Evolutionary conservation across 495 filamentous ascomycete genomes (phyloP).

Genomic region (Penicillium ochrochloron): DNA sequence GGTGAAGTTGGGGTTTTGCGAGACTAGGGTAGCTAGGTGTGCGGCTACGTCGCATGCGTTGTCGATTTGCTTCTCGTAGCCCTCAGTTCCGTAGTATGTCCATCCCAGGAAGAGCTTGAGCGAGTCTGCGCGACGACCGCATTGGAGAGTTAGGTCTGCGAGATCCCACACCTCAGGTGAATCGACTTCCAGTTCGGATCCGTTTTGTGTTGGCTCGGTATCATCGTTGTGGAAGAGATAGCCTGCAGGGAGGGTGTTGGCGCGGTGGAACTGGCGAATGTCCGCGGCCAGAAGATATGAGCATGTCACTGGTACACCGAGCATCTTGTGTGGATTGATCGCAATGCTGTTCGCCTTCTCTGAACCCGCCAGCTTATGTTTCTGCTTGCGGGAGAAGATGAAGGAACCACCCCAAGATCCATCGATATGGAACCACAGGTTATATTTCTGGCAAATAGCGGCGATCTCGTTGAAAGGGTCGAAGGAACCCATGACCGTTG

Average conservation of each 20-base stretch:
- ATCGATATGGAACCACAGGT: conserved; percentile 90
- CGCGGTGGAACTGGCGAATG: conserved; percentile 71
- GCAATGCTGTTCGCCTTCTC: conserved; percentile 79
- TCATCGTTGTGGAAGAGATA: conserved; percentile 79
- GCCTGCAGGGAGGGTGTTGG: conserved; percentile 84
- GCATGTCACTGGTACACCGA: conserved; percentile 87
- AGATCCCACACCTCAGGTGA: conserved; percentile 79
- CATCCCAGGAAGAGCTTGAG: conserved; percentile 87
- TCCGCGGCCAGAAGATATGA: conserved; percentile 84
- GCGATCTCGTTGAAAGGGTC: conserved; percentile 78
- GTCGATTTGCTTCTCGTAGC: conserved; percentile 68
- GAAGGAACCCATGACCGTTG: conserved; percentile 89
- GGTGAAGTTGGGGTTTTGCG: conserved; percentile 60
- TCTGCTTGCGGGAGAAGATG: conserved; percentile 70
- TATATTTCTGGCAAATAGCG: conserved; percentile 69
- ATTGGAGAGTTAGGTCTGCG: conserved; percentile 92
- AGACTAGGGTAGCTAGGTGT: conserved; percentile 65
- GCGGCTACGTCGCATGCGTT: conserved; percentile 67
- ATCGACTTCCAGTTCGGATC: conserved; percentile 38
- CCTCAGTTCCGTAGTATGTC: conserved; percentile 79
- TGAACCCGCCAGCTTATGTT: conserved; percentile 66
- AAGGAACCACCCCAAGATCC: conserved; percentile 88
- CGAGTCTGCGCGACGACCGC: conserved; percentile 81
- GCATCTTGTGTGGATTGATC: conserved; percentile 96
- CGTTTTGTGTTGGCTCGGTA: conserved; percentile 23